Percentiles rank a stretch among this genome's conserved stretches.
These are phyloP conservation scores for Starmerella stigmatis DNA, from an alignment of 805 yeast species.

Conservation along the genomic window DNA sequence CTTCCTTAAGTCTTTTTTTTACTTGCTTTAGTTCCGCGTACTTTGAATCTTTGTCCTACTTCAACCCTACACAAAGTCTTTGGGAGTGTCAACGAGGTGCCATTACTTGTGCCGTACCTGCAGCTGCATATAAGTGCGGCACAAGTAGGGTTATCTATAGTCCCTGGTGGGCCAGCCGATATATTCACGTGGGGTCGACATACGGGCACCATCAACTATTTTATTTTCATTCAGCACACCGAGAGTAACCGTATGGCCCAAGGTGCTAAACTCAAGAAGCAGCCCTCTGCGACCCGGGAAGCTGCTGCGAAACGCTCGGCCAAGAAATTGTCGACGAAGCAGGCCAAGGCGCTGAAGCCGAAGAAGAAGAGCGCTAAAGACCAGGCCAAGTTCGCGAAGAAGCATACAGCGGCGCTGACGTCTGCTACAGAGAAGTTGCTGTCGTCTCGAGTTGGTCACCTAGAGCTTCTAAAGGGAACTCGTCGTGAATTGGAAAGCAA, in stretches of 20 bases:
- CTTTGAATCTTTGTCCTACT: background rate
- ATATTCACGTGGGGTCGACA: too few relatives aligned
- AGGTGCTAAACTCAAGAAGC: slow-evolving; percentile 29
- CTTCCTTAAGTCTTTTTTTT: background rate
- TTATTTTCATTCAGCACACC: background rate
- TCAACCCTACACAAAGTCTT: background rate
- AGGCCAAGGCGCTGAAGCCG: slow-evolving; percentile 39
- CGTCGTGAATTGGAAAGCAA: slow-evolving; percentile 70
- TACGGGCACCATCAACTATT: too few relatives aligned
- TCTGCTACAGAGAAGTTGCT: slow-evolving; percentile 72
- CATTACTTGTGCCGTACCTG: too few relatives aligned
- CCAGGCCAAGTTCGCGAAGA: slow-evolving; percentile 42
- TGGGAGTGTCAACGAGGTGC: too few relatives aligned
- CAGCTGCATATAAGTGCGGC: too few relatives aligned
- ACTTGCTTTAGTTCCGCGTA: too few relatives aligned
- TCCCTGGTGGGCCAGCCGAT: too few relatives aligned
- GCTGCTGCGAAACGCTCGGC: slow-evolving; percentile 18
- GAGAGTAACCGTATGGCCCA: slow-evolving; percentile 29
- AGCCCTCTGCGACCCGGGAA: slow-evolving; percentile 10
- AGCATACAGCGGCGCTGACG: slow-evolving; percentile 44
- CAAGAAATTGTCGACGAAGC: slow-evolving; percentile 39
- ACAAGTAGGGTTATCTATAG: too few relatives aligned
- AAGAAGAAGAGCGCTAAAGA: slow-evolving; percentile 59
- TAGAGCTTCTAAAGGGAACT: slow-evolving; percentile 82
- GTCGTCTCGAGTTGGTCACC: slow-evolving; percentile 85